A percentile compares a stretch with the other conserved stretches of the same genome.
These are phyloP conservation scores for Pleurotus pulmonarius DNA, from an alignment of 768 basidiomycete species.

Conservation along the genomic window DNA sequence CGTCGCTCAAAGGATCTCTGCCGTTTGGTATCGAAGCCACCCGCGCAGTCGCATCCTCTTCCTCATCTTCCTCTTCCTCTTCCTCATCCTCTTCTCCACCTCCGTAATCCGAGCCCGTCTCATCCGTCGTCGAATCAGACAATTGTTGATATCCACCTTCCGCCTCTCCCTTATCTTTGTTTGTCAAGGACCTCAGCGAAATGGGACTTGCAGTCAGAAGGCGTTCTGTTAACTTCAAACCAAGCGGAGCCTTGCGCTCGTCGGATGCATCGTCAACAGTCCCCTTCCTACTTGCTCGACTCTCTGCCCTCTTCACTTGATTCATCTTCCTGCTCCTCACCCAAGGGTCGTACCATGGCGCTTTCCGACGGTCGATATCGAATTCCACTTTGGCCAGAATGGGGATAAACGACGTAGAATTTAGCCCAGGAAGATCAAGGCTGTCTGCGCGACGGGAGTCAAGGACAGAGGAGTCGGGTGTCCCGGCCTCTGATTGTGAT, in stretches of 20 bases:
- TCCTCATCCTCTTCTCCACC: slow-evolving; percentile 32
- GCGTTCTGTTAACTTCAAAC: slow-evolving; percentile 47
- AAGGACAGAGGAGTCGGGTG: slow-evolving; percentile 49
- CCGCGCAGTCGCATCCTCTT: slow-evolving; percentile 36
- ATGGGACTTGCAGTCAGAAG: slow-evolving; percentile 36
- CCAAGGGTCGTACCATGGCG: slow-evolving; percentile 88
- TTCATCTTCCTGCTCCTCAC: slow-evolving; percentile 58
- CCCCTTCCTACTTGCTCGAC: slow-evolving; percentile 26
- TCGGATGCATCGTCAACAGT: slow-evolving; percentile 9
- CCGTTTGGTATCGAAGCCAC: slow-evolving; percentile 28
- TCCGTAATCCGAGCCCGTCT: slow-evolving; percentile 18
- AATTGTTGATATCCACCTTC: slow-evolving; percentile 32
- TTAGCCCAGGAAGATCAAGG: slow-evolving; percentile 64
- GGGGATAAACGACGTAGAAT: slow-evolving; percentile 63
- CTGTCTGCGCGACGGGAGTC: slow-evolving; percentile 39
- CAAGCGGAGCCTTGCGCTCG: slow-evolving; percentile 35
- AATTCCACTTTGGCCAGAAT: slow-evolving; percentile 95
- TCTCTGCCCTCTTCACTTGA: slow-evolving; percentile 54
- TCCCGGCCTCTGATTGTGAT: slow-evolving; percentile 41
- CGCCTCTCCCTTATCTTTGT: slow-evolving; percentile 16
- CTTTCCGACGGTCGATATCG: slow-evolving; percentile 79
- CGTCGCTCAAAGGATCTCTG: slow-evolving; percentile 53
- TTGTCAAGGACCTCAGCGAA: slow-evolving; percentile 6
- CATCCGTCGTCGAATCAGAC: slow-evolving; percentile 19
- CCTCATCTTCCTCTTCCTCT: slow-evolving; percentile 27